Percentiles rank a stretch among this genome's conserved stretches.
Evolutionary conservation across 768 basidiomycete species (phyloP).

Genomic region (Mycena crocata): DNA sequence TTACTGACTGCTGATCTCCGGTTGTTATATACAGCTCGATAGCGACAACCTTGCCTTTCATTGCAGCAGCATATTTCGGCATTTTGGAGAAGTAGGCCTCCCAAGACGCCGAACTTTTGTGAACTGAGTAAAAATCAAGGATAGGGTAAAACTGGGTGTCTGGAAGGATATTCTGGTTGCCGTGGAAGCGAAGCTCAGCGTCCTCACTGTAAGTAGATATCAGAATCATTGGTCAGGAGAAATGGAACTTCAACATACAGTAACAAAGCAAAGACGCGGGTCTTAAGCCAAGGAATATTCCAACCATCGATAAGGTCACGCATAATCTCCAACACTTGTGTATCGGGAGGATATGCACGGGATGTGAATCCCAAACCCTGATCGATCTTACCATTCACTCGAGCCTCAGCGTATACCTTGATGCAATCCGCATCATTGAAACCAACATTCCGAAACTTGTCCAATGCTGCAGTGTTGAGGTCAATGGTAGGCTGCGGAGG

Average conservation of each 20-base stretch:
- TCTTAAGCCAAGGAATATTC: constrained; percentile 13
- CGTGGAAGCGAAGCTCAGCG: constrained; percentile 6
- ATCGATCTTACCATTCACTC: constrained; percentile 9
- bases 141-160: constrained; percentile 1
- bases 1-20: neutral
- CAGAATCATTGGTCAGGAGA: neutral
- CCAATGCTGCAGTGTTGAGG: neutral
- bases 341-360: constrained; percentile 4
- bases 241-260: neutral
- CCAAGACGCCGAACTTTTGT: neutral
- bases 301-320: constrained; percentile 1
- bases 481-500: constrained; percentile 1
- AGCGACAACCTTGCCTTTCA: constrained; percentile 4
- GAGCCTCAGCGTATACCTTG: constrained; percentile 9
- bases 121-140: constrained; percentile 9
- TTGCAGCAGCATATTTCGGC: constrained; percentile 12
- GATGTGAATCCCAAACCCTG: constrained; percentile 1
- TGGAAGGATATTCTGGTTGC: constrained; percentile 13
- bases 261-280: neutral
- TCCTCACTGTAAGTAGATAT: neutral
- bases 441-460: constrained; percentile 12
- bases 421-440: constrained; percentile 11
- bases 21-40: constrained; percentile 12
- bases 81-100: constrained; percentile 10
- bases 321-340: constrained; percentile 3